Percentiles rank a stretch among this genome's conserved stretches.
phyloP scores from a whole-genome alignment of 2,329 filamentous ascomycete genomes.

The Aureobasidium sp. region DNA sequence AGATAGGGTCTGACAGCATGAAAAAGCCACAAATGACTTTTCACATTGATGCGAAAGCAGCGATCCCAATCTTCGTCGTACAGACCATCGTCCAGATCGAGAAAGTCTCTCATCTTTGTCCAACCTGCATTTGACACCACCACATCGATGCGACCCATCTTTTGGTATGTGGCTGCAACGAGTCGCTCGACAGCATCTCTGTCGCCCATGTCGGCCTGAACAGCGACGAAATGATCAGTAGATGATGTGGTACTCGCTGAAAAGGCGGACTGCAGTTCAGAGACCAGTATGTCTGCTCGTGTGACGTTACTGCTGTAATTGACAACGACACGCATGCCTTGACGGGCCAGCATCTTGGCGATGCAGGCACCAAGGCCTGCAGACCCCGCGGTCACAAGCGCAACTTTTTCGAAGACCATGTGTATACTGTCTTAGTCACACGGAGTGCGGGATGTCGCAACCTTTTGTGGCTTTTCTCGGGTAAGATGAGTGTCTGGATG shows the following conservation, averaged over 20 bases:
- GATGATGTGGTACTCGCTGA: no score
- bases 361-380: constrained; percentile 36
- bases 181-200: neutral
- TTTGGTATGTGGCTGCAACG: constrained; percentile 6
- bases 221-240: no score
- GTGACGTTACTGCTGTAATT: constrained; percentile 33
- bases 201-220: no score
- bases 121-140: constrained; percentile 34
- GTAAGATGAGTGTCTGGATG: no score
- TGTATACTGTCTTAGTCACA: no score
- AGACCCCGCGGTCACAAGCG: constrained; percentile 35
- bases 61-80: constrained; percentile 51
- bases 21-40: constrained; percentile 50
- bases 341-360: constrained; percentile 33
- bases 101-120: constrained; percentile 41
- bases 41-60: constrained; percentile 52
- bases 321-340: constrained; percentile 26
- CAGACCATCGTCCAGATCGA: constrained; percentile 43
- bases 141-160: constrained; percentile 16
- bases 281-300: constrained; percentile 28
- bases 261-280: constrained; percentile 23
- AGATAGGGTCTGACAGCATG: constrained; percentile 45
- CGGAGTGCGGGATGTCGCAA: no score
- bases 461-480: no score
- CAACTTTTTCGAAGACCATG: constrained; percentile 26